Conservation (phyloP, 2,329 filamentous ascomycete genomes). For the Colletotrichum spaethianum region DNA sequence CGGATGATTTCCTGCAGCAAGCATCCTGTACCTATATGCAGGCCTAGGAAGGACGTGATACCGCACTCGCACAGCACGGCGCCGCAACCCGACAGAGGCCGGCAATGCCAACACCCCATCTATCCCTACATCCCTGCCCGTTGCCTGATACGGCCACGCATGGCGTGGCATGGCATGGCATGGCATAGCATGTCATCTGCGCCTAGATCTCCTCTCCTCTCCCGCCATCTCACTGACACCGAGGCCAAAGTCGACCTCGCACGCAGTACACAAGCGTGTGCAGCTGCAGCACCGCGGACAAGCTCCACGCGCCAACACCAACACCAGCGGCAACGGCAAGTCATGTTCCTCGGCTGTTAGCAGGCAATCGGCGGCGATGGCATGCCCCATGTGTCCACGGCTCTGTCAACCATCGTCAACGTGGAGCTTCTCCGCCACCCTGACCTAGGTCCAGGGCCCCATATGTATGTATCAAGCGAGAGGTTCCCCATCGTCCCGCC, state of each 20-base stretch:
- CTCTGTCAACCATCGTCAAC: conserved; percentile 15
- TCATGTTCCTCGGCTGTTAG: conserved; percentile 33
- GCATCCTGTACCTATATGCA: neutral
- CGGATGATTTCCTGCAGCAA: neutral
- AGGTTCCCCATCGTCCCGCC: conserved; percentile 11
- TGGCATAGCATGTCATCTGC: neutral
- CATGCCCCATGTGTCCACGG: conserved; percentile 12
- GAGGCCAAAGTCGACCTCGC: conserved; percentile 8
- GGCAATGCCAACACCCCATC: neutral
- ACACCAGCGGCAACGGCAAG: conserved; percentile 1
- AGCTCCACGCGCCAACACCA: conserved; percentile 7
- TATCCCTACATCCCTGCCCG: neutral
- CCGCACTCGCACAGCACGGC: conserved; percentile 13
- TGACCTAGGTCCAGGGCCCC: conserved; percentile 19
- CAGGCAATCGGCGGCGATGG: neutral
- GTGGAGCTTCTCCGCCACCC: conserved; percentile 33
- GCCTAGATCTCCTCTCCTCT: neutral
- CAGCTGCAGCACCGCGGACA: conserved; percentile 23
- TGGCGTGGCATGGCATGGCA: conserved; percentile 12
- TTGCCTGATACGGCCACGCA: conserved; percentile 1
- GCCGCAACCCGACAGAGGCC: neutral
- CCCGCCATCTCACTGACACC: conserved; percentile 20
- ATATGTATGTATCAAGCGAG: neutral
- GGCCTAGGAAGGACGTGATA: neutral
- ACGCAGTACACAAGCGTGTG: neutral